These are phyloP conservation scores for Oryza longistaminata DNA, from an alignment of 176 grass and related monocot species.

Conservation along the genomic window DNA sequence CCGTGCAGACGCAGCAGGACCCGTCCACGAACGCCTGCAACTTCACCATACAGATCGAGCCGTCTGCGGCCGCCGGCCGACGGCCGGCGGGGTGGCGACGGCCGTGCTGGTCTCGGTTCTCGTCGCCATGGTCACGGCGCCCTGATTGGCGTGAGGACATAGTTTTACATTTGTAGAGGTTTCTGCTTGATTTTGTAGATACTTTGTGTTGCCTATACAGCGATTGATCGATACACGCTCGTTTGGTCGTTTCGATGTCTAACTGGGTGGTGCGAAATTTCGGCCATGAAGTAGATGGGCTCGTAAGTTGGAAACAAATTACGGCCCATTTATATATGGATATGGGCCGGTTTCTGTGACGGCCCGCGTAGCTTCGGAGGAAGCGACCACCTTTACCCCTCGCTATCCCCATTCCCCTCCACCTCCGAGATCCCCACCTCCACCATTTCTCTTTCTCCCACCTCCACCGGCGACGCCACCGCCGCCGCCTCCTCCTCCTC, in stretches of 20 bases:
- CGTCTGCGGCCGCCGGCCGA: background rate
- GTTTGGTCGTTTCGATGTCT: too few relatives aligned
- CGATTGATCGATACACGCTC: too few relatives aligned
- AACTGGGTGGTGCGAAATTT: background rate
- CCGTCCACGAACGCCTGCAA: slow-evolving; percentile 67
- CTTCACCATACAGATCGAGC: slow-evolving; percentile 74
- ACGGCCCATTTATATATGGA: too few relatives aligned
- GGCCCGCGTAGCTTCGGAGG: background rate
- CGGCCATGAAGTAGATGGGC: too few relatives aligned
- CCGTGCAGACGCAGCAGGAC: slow-evolving; percentile 55
- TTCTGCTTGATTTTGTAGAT: slow-evolving; percentile 3
- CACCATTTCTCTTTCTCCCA: slow-evolving; percentile 26
- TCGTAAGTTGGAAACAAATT: too few relatives aligned
- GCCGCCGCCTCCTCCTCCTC: background rate
- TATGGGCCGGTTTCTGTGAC: too few relatives aligned
- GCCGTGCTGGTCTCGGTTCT: background rate
- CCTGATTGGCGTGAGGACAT: background rate
- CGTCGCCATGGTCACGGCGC: background rate
- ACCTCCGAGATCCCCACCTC: too few relatives aligned
- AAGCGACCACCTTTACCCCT: slow-evolving; percentile 50
- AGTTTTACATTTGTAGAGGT: background rate
- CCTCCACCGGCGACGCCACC: background rate
- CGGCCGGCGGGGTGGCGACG: background rate
- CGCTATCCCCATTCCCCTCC: slow-evolving; percentile 25
- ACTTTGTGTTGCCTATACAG: background rate